Conservation (phyloP, 2,329 filamentous ascomycete genomes). For the Aspergillus tubingensis region DNA sequence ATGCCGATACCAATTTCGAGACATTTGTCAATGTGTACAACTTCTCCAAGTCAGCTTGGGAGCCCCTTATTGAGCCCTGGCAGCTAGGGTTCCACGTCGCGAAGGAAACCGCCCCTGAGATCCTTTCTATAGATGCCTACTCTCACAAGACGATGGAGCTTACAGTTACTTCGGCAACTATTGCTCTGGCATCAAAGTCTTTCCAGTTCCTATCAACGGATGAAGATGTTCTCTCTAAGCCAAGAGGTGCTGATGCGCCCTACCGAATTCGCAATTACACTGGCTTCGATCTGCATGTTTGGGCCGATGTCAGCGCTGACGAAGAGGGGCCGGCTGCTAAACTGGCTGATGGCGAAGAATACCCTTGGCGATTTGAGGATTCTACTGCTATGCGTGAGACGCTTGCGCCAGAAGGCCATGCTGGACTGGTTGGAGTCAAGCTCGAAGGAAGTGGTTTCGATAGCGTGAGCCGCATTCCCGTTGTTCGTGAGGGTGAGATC, state of each 20-base stretch:
- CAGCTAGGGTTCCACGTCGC: slow-evolving; percentile 87
- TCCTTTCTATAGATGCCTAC: slow-evolving; percentile 78
- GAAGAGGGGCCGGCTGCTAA: slow-evolving; percentile 68
- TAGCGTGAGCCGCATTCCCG: slow-evolving; percentile 78
- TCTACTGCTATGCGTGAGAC: slow-evolving; percentile 96
- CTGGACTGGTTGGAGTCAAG: slow-evolving; percentile 76
- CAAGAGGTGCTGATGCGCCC: slow-evolving; percentile 84
- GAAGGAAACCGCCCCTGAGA: slow-evolving; percentile 72
- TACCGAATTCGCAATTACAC: slow-evolving; percentile 96
- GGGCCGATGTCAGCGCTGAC: slow-evolving; percentile 73
- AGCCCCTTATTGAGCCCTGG: slow-evolving; percentile 95
- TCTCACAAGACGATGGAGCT: slow-evolving; percentile 91
- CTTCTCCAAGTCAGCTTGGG: slow-evolving; percentile 98
- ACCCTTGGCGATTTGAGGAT: slow-evolving; percentile 94
- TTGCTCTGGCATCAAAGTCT: slow-evolving; percentile 89
- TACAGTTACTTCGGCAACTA: slow-evolving; percentile 88
- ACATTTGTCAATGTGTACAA: slow-evolving; percentile 98
- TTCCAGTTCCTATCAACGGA: slow-evolving; percentile 85
- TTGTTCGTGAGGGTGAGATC: slow-evolving; percentile 92
- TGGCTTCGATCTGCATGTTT: slow-evolving; percentile 83
- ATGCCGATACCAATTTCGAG: slow-evolving; percentile 85
- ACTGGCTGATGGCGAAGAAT: slow-evolving; percentile 84
- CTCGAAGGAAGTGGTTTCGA: slow-evolving; percentile 95
- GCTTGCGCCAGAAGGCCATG: slow-evolving; percentile 77
- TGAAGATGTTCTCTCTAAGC: slow-evolving; percentile 90